These are phyloP conservation scores for Pterocarpus macrocarpus DNA, from an alignment of 306 rosid genomes.

Conservation along the genomic window DNA sequence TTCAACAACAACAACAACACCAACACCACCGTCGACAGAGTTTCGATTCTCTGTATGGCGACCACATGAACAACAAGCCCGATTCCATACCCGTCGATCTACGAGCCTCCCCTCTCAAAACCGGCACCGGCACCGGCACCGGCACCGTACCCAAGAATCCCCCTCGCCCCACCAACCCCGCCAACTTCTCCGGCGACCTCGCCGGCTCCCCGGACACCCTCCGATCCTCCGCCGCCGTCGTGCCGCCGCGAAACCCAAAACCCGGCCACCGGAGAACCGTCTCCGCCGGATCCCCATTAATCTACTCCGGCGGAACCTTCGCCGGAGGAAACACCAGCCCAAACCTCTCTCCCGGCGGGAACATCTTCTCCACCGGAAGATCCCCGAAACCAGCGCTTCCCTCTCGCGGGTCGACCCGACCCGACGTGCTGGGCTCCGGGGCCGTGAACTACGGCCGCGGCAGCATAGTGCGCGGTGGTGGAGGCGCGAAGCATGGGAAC, in stretches of 20 bases:
- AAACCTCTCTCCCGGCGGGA: conserved; percentile 68
- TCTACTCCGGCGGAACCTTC: conserved; percentile 63
- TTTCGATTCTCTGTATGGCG: conserved; percentile 62
- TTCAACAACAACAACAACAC: neutral
- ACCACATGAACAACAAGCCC: conserved; percentile 66
- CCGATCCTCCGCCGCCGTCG: conserved; percentile 45
- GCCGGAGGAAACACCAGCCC: conserved; percentile 4
- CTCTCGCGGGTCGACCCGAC: conserved; percentile 57
- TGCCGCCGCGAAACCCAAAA: conserved; percentile 42
- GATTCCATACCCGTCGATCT: conserved; percentile 78
- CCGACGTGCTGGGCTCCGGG: conserved; percentile 83
- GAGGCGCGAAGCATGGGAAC: conserved; percentile 13
- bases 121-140: conserved; percentile 43
- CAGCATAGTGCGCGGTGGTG: conserved; percentile 78
- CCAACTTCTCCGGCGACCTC: conserved; percentile 66
- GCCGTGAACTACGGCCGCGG: conserved; percentile 88
- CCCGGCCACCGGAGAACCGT: conserved; percentile 87
- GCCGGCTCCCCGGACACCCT: neutral
- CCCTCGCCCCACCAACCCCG: conserved; percentile 43
- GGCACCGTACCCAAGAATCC: conserved; percentile 8
- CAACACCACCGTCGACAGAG: conserved; percentile 40
- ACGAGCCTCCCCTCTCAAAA: conserved; percentile 60
- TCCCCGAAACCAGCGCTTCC: conserved; percentile 59
- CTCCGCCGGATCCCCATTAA: conserved; percentile 83
- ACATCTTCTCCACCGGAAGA: conserved; percentile 79